A percentile compares a stretch with the other conserved stretches of the same genome.
Evolutionary conservation across 1,284 basidiomycete species (phyloP).

Genomic region (Cryptococcus deneoformans): DNA sequence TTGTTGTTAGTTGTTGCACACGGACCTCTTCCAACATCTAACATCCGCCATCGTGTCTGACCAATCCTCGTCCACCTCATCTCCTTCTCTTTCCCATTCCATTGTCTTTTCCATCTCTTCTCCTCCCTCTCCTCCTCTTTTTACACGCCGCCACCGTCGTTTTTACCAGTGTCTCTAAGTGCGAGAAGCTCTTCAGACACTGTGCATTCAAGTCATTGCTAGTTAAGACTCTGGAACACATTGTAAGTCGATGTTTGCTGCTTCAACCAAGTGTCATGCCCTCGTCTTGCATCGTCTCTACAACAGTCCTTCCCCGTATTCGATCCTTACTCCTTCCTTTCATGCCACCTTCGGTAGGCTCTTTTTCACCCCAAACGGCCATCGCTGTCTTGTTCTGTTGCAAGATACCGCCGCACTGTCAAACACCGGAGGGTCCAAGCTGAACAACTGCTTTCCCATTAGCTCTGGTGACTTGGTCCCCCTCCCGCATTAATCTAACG

Average conservation of each 20-base stretch:
- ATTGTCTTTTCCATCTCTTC: constrained; percentile 21
- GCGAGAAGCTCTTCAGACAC: no score
- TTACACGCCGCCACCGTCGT: background rate
- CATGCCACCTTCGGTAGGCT: background rate
- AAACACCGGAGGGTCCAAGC: background rate
- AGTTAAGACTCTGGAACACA: no score
- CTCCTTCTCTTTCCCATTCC: background rate
- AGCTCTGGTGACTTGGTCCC: background rate
- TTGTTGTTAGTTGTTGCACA: background rate
- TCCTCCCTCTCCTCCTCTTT: constrained; percentile 9
- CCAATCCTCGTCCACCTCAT: background rate
- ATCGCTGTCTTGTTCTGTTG: background rate
- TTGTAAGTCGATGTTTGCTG: no score
- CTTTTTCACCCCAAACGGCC: background rate
- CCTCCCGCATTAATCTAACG: background rate
- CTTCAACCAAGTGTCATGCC: no score
- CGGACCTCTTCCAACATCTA: background rate
- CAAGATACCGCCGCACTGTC: background rate
- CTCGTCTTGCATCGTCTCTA: constrained; percentile 1
- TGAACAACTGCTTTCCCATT: background rate
- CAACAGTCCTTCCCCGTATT: constrained; percentile 4
- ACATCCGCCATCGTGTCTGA: background rate
- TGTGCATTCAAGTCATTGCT: no score
- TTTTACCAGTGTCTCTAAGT: no score
- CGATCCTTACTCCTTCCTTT: background rate